A percentile compares a stretch with the other conserved stretches of the same genome.
These are phyloP conservation scores for Schizosaccharomyces versatilis DNA, from an alignment of 1,139 yeast genomes.

Conservation along the genomic window DNA sequence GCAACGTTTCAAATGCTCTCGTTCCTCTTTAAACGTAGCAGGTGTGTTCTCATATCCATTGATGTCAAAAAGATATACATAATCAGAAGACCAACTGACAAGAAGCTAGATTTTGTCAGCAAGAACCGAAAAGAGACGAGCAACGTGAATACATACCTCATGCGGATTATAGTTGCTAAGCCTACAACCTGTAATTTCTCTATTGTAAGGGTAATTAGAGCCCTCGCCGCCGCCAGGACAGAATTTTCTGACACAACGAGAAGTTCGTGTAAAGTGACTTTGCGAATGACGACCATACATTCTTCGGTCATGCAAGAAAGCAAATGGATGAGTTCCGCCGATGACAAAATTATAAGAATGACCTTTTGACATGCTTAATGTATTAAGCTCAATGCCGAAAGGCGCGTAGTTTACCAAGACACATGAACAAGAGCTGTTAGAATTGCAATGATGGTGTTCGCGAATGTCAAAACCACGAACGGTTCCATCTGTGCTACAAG, in stretches of 20 bases:
- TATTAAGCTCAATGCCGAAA: conserved; percentile 9
- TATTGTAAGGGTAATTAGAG: neutral
- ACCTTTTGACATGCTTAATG: conserved; percentile 11
- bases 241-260: conserved; percentile 13
- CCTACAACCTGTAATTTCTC: neutral
- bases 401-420: conserved; percentile 10
- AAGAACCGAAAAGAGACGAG: conserved; percentile 10
- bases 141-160: conserved; percentile 7
- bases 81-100: conserved; percentile 13
- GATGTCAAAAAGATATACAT: conserved; percentile 11
- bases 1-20: neutral
- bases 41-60: conserved; percentile 2
- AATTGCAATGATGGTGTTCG: conserved; percentile 6
- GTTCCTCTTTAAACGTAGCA: neutral
- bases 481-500: conserved; percentile 13
- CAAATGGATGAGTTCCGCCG: conserved; percentile 12
- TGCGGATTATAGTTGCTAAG: neutral
- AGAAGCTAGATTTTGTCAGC: conserved; percentile 11
- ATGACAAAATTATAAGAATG: conserved; percentile 12
- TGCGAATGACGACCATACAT: conserved; percentile 11
- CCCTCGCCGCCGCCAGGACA: conserved; percentile 3
- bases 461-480: conserved; percentile 13
- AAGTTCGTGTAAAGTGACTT: conserved; percentile 5
- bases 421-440: conserved; percentile 5
- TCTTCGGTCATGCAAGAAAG: conserved; percentile 13